These are phyloP conservation scores for Bacidia rubella DNA, from an alignment of 495 filamentous ascomycete species.

Conservation along the genomic window DNA sequence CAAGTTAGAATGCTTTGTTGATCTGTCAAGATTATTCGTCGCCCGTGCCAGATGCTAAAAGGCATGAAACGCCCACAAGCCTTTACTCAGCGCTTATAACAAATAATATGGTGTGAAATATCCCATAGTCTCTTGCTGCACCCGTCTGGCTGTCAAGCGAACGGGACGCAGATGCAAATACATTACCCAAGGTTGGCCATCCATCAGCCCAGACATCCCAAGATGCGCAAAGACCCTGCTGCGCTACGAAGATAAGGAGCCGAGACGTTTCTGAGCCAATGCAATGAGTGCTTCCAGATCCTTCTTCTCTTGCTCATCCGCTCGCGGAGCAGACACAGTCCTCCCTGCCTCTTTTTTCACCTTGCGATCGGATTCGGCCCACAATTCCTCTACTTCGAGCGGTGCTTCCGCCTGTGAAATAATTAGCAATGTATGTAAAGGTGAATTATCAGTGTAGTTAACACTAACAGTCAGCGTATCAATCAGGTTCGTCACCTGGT, in stretches of 20 bases:
- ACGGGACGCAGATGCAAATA: background rate
- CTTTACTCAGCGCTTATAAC: too few species aligned
- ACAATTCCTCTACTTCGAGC: conserved; percentile 6
- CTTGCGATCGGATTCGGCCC: background rate
- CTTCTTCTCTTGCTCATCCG: conserved; percentile 20
- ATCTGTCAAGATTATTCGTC: too few species aligned
- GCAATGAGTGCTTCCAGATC: conserved; percentile 10
- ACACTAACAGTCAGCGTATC: conserved; percentile 15
- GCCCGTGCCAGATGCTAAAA: too few species aligned
- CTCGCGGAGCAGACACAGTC: conserved; percentile 8
- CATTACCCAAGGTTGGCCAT: background rate
- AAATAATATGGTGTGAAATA: background rate
- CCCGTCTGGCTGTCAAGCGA: background rate
- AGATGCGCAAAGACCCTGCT: background rate
- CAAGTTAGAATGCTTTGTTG: too few species aligned
- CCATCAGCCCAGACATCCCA: background rate
- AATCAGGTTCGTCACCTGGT: conserved; percentile 13
- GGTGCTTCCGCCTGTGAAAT: conserved; percentile 15
- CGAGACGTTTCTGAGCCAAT: conserved; percentile 9
- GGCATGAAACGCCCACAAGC: too few species aligned
- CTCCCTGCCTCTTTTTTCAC: background rate
- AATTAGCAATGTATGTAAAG: background rate
- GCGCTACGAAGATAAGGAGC: background rate
- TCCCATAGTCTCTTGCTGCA: background rate
- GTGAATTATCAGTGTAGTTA: background rate